A percentile compares a stretch with the other conserved stretches of the same genome.
These are phyloP conservation scores for Hyaloperonospora arabidopsidis DNA, from an alignment of 352 stramenopile species.

Conservation along the genomic window DNA sequence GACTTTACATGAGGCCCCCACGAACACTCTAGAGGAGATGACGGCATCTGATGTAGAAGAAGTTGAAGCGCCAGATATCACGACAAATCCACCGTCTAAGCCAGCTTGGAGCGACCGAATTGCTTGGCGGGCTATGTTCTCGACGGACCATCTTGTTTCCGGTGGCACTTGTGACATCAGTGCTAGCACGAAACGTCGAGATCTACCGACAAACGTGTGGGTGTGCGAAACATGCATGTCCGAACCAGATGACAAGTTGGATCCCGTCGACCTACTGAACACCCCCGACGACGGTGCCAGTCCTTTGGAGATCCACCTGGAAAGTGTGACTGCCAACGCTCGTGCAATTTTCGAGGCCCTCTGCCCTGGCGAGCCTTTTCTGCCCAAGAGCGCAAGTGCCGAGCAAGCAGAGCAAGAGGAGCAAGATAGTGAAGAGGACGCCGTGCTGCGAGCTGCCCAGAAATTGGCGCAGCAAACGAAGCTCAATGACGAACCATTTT, in stretches of 20 bases:
- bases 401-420: slow-evolving; percentile 29
- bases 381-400: slow-evolving; percentile 17
- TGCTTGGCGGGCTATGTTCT: slow-evolving; percentile 52
- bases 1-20: neutral
- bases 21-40: neutral
- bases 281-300: slow-evolving; percentile 12
- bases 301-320: slow-evolving; percentile 53
- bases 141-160: slow-evolving; percentile 43
- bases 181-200: slow-evolving; percentile 9
- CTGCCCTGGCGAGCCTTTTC: slow-evolving; percentile 41
- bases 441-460: slow-evolving; percentile 51
- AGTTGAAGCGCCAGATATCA: neutral
- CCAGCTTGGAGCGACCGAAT: slow-evolving; percentile 26
- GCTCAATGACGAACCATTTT: neutral
- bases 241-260: neutral
- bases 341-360: slow-evolving; percentile 18
- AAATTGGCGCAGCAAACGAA: slow-evolving; percentile 14
- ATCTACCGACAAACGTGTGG: slow-evolving; percentile 43
- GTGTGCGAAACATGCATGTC: slow-evolving; percentile 39
- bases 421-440: slow-evolving; percentile 52
- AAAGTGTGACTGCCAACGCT: slow-evolving; percentile 52
- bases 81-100: slow-evolving; percentile 1
- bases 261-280: neutral
- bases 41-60: slow-evolving; percentile 1
- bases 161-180: slow-evolving; percentile 7